Conservation (phyloP, 495 filamentous ascomycete species). For the Hypoxylon perforatum region DNA sequence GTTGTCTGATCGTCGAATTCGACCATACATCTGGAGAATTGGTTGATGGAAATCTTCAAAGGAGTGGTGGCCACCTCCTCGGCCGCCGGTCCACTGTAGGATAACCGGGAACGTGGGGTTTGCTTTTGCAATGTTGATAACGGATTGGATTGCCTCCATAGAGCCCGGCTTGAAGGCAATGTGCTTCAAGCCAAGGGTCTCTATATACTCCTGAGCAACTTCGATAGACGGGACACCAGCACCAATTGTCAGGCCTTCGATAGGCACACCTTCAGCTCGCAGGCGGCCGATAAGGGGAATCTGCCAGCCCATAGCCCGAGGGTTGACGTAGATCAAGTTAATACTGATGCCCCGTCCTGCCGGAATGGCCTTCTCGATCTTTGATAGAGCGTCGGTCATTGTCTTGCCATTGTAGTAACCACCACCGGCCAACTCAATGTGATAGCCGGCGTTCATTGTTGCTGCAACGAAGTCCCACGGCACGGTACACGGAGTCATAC, state of each 20-base stretch:
- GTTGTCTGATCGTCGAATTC: slow-evolving; percentile 83
- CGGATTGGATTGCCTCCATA: slow-evolving; percentile 85
- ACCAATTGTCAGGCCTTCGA: slow-evolving; percentile 94
- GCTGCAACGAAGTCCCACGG: slow-evolving; percentile 93
- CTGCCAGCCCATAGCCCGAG: slow-evolving; percentile 96
- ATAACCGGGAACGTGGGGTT: slow-evolving; percentile 91
- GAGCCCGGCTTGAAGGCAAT: slow-evolving; percentile 96
- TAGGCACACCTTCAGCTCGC: slow-evolving; percentile 86
- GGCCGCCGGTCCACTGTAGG: slow-evolving; percentile 93
- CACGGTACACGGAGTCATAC: slow-evolving; percentile 92
- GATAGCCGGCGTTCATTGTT: slow-evolving; percentile 92
- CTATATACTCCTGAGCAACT: slow-evolving; percentile 92
- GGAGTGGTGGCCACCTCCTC: slow-evolving; percentile 94
- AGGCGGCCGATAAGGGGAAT: slow-evolving; percentile 89
- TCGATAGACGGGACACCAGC: slow-evolving; percentile 95
- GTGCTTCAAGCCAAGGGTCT: slow-evolving; percentile 92
- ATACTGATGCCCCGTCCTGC: slow-evolving; percentile 92
- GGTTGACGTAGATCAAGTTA: slow-evolving; percentile 97
- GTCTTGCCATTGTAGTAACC: slow-evolving; percentile 93
- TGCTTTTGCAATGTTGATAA: slow-evolving; percentile 92
- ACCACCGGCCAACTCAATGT: slow-evolving; percentile 86
- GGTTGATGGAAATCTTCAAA: slow-evolving; percentile 96
- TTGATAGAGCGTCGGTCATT: slow-evolving; percentile 87
- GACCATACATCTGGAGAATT: slow-evolving; percentile 88
- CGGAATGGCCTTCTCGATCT: slow-evolving; percentile 89